Percentiles rank a stretch among this genome's conserved stretches.
Evolutionary conservation across 495 filamentous ascomycete genomes (phyloP).

Genomic region (Neurospora sublineolata): DNA sequence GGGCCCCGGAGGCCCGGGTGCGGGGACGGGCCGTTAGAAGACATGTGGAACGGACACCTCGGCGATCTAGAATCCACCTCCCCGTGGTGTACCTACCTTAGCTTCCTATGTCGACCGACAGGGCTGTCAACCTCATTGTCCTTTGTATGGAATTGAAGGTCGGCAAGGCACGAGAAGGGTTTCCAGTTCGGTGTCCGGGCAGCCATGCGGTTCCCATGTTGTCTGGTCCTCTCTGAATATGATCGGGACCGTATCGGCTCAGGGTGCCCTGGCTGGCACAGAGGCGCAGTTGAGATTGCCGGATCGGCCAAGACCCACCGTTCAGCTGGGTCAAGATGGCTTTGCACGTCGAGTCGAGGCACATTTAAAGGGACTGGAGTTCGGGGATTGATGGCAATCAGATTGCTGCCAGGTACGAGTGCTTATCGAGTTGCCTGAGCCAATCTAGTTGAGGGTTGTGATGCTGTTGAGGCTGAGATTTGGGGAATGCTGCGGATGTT

Average conservation of each 20-base stretch:
- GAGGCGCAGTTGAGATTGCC: not conserved
- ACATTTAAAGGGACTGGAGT: not conserved
- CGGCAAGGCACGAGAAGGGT: not conserved
- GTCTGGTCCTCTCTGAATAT: not conserved
- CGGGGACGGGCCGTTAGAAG: not conserved
- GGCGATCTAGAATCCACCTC: not conserved
- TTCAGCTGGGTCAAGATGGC: not conserved
- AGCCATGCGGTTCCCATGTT: not conserved
- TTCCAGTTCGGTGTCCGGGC: not conserved
- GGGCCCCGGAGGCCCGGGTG: not conserved
- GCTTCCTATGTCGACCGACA: not conserved
- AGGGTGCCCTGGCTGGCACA: not conserved
- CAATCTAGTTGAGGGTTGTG: not conserved
- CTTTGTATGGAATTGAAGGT: not conserved
- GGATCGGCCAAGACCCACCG: not conserved
- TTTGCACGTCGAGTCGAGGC: not conserved
- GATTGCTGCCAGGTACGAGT: not conserved
- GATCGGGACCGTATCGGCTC: not conserved
- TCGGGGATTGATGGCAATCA: not conserved
- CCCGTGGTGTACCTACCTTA: not conserved
- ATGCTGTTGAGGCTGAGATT: not conserved
- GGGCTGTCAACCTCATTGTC: not conserved
- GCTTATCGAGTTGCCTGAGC: not conserved
- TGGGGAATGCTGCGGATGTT: not conserved
- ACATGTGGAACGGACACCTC: not conserved